Base-by-base conservation (phyloP, 306 rosid genomes). In the Rubus idaeus region DNA sequence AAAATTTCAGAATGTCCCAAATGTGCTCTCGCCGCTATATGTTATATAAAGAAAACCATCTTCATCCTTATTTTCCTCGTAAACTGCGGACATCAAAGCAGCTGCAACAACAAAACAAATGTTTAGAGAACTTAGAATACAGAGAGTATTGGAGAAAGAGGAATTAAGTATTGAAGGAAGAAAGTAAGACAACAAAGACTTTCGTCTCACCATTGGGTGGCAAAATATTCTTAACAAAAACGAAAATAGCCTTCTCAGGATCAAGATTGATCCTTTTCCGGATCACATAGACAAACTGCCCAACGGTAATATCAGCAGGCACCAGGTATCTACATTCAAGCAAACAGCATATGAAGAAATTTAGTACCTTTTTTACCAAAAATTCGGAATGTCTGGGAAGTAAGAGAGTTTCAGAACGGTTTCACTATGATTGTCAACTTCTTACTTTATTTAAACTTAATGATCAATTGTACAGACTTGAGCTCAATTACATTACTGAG, bases 31-130 rank as follows among this genome's bases (percentile, higher is more conserved):
- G 16, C 91, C 88, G 7, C 87, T 87, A 84, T 89, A 89, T 47
- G 80, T 79, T 89, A 89, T 83, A 41, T 89, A 89, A 37, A 89
- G 88, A 71, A 89, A 89, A 49, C 91, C 93, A 77, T 89, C 93
- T 75, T 85, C 93, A 37, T 82, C 91, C 81, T 89, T 87, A 11
- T 87, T 64, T 64, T 87, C 89, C 30, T 89, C 91, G 13, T 87
- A 85, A 23, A 85, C 75, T 68, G 86, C 71, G 45, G 90, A 87
- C 86, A 89, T 81, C 71, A 87, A 72, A 63, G 89, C 87, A 66
- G 91, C 89, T 87, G 84, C 80, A 77, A 51, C 16, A 81, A 78
- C 40, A 76, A 17, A 49, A 75, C 70, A 74, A 52, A 49, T 11
- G 44, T 39, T 68, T 18, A 55, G 35, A 72, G 9, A 51, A 76